phyloP scores from a whole-genome alignment of 495 filamentous ascomycete species.

The Xylaria bambusicola region DNA sequence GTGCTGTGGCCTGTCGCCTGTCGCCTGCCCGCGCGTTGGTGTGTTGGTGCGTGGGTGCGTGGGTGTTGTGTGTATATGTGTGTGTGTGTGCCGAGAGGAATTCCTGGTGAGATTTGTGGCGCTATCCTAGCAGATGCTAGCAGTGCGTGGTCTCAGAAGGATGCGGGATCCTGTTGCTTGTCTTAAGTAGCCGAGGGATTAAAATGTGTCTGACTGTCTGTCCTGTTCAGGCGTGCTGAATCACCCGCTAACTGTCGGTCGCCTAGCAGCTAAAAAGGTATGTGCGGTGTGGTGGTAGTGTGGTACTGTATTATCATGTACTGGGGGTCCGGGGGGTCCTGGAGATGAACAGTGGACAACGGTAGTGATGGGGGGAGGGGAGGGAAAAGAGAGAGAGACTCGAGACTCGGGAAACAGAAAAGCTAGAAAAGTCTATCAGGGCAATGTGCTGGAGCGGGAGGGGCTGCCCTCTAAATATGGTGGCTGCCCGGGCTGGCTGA shows the following conservation, averaged over 20 bases:
- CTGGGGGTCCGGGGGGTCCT: neutral
- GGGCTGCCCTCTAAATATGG: slow-evolving; percentile 37
- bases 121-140: slow-evolving; percentile 19
- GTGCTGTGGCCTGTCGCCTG: too few relatives aligned
- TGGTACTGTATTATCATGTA: neutral
- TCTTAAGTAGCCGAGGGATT: slow-evolving; percentile 7
- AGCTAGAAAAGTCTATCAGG: slow-evolving; percentile 34
- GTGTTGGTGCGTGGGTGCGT: neutral
- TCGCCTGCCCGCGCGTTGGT: neutral
- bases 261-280: too few relatives aligned
- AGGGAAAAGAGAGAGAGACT: slow-evolving; percentile 6
- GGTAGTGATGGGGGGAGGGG: slow-evolving; percentile 21
- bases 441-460: slow-evolving; percentile 29
- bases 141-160: slow-evolving; percentile 12
- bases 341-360: slow-evolving; percentile 5
- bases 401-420: slow-evolving; percentile 24
- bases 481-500: slow-evolving; percentile 32
- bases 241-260: too few relatives aligned
- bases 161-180: slow-evolving; percentile 1
- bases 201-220: too few relatives aligned
- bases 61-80: slow-evolving; percentile 16
- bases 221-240: neutral
- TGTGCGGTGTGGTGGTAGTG: too few relatives aligned
- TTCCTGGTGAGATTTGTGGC: slow-evolving; percentile 23
- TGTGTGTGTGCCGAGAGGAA: slow-evolving; percentile 10